phyloP scores from a whole-genome alignment of 2,329 filamentous ascomycete genomes.

The Diplodia seriata region DNA sequence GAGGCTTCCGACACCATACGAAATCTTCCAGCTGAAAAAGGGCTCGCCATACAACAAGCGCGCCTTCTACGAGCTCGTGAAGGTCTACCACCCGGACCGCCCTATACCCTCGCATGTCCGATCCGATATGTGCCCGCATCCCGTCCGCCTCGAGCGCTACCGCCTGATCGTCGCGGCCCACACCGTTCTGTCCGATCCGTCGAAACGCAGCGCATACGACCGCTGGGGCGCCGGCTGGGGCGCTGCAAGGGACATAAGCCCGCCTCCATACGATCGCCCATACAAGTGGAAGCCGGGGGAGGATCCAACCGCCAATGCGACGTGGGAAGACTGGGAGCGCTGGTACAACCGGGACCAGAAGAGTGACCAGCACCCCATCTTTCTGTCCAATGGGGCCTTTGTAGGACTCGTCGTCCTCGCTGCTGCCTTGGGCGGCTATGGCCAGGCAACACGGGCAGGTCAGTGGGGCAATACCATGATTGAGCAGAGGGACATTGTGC shows the following conservation, averaged over 20 bases:
- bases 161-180: conserved; percentile 87
- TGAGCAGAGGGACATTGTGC: conserved; percentile 69
- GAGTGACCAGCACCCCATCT: conserved; percentile 58
- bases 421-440: conserved; percentile 71
- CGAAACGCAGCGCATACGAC: conserved; percentile 83
- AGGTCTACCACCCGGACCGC: conserved; percentile 92
- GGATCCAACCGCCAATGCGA: conserved; percentile 74
- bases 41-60: conserved; percentile 78
- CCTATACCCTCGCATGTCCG: conserved; percentile 42
- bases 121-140: conserved; percentile 57
- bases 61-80: conserved; percentile 89
- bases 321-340: conserved; percentile 97
- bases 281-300: conserved; percentile 42
- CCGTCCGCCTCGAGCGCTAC: conserved; percentile 83
- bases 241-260: conserved; percentile 50
- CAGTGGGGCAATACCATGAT: conserved; percentile 67
- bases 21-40: conserved; percentile 73
- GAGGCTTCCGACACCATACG: conserved; percentile 78
- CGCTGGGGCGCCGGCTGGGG: conserved; percentile 81
- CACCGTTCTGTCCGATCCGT: conserved; percentile 81
- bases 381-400: conserved; percentile 82
- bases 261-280: conserved; percentile 40
- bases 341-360: conserved; percentile 47
- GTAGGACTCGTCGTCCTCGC: conserved; percentile 73
- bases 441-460: conserved; percentile 74